A percentile compares a stretch with the other conserved stretches of the same genome.
Conservation (phyloP, 345 rosid species). For the Hibiscus syriacus region DNA sequence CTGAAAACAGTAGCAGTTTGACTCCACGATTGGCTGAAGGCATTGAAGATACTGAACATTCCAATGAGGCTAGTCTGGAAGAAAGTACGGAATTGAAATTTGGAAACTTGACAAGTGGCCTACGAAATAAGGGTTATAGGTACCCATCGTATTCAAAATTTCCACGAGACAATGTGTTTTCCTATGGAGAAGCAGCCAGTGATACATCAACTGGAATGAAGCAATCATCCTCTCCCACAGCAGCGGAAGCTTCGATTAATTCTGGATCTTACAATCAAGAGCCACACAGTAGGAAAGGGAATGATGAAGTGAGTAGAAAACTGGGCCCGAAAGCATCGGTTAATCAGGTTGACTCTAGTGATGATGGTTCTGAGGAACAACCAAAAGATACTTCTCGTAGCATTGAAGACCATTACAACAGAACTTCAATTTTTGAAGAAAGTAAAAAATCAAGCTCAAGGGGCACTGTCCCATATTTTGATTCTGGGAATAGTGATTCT, state of each 20-base stretch:
- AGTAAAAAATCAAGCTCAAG: conserved; percentile 26
- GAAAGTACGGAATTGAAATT: conserved; percentile 32
- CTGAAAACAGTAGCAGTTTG: conserved; percentile 23
- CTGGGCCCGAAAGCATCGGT: conserved; percentile 20
- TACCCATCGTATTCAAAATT: conserved; percentile 39
- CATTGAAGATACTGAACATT: too few relatives aligned
- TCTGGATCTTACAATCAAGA: conserved; percentile 27
- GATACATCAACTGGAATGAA: conserved; percentile 17
- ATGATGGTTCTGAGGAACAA: conserved; percentile 29
- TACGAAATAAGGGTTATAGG: conserved; percentile 37
- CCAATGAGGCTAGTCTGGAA: conserved; percentile 27
- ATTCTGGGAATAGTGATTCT: conserved; percentile 28
- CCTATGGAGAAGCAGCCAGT: conserved; percentile 27
- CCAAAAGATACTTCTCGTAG: conserved; percentile 18
- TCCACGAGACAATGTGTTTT: conserved; percentile 19
- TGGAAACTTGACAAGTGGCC: conserved; percentile 46
- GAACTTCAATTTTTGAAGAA: conserved; percentile 10
- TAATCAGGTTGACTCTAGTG: conserved; percentile 23
- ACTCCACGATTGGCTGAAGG: too few relatives aligned
- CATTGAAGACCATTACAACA: conserved; percentile 12
- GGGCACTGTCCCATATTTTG: conserved; percentile 26
- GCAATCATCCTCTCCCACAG: conserved; percentile 15
- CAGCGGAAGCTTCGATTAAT: conserved; percentile 16
- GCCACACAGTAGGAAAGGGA: conserved; percentile 18
- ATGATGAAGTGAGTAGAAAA: conserved; percentile 18